phyloP scores from a whole-genome alignment of 2,329 filamentous ascomycete genomes.

The Cladosporium phlei region DNA sequence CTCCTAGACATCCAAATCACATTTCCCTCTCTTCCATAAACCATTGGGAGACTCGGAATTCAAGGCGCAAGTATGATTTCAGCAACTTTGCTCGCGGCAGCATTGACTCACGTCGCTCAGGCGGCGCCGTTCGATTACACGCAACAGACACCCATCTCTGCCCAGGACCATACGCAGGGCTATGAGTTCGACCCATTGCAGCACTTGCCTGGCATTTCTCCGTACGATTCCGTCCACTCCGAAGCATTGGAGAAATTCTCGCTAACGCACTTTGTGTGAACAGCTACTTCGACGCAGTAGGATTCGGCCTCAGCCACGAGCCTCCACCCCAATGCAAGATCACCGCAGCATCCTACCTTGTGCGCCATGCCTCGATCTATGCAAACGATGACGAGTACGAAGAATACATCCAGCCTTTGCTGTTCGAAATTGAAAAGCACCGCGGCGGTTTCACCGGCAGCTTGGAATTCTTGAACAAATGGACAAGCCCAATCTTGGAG shows the following conservation, averaged over 20 bases:
- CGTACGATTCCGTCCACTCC: constrained; percentile 21
- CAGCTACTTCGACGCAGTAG: constrained; percentile 48
- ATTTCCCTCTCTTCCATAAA: too few species aligned
- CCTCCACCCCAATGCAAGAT: constrained; percentile 48
- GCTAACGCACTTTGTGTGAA: not conserved
- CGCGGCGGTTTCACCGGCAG: constrained; percentile 14
- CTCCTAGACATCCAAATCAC: too few species aligned
- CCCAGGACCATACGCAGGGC: constrained; percentile 13
- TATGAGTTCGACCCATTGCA: constrained; percentile 49
- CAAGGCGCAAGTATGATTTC: constrained; percentile 7
- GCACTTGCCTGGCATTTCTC: constrained; percentile 53
- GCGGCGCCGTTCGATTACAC: not conserved
- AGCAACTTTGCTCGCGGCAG: not conserved
- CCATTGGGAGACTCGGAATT: too few species aligned
- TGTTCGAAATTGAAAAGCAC: constrained; percentile 31
- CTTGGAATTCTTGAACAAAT: constrained; percentile 15
- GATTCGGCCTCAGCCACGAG: constrained; percentile 34
- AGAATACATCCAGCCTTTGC: constrained; percentile 53
- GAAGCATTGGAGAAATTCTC: too few species aligned
- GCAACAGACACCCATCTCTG: constrained; percentile 8
- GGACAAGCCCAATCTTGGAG: constrained; percentile 16
- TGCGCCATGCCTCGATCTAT: constrained; percentile 58
- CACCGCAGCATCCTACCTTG: constrained; percentile 51
- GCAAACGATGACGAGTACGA: constrained; percentile 58
- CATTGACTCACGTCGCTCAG: constrained; percentile 9